Evolutionary conservation across 1,284 basidiomycete species (phyloP).

Genomic region (Irpex sp.): DNA sequence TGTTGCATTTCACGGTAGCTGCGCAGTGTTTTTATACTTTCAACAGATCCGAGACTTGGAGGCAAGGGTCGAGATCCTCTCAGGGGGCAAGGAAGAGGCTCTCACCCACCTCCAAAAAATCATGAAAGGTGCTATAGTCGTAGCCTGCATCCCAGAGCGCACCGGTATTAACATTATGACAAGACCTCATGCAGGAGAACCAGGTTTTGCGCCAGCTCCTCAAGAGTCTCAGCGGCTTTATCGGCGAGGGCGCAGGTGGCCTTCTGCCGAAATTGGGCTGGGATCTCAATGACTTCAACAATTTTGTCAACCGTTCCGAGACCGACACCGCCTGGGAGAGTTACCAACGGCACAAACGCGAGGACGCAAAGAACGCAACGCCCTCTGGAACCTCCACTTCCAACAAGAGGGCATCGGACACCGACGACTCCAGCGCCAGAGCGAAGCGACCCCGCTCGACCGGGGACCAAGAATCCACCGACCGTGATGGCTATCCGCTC

Average conservation of each 20-base stretch:
- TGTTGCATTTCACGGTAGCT: slow-evolving; percentile 7
- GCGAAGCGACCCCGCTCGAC: slow-evolving; percentile 49
- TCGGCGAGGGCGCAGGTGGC: slow-evolving; percentile 81
- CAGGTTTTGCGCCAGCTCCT: slow-evolving; percentile 77
- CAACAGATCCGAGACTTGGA: slow-evolving; percentile 87
- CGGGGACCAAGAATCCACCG: slow-evolving; percentile 32
- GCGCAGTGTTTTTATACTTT: slow-evolving; percentile 12
- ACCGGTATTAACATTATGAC: slow-evolving; percentile 13
- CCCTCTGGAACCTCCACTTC: slow-evolving; percentile 18
- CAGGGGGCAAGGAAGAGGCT: slow-evolving; percentile 86
- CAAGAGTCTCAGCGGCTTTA: slow-evolving; percentile 71
- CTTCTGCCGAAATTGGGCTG: slow-evolving; percentile 78
- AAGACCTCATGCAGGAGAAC: slow-evolving; percentile 87
- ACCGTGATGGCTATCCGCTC: slow-evolving; percentile 48
- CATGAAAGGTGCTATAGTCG: slow-evolving; percentile 54
- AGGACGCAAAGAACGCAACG: slow-evolving; percentile 16
- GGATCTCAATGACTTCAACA: slow-evolving; percentile 73
- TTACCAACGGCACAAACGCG: slow-evolving; percentile 65
- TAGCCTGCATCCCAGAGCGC: not conserved
- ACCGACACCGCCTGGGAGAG: slow-evolving; percentile 91
- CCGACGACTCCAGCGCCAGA: slow-evolving; percentile 37
- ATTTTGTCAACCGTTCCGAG: slow-evolving; percentile 78
- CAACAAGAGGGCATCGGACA: slow-evolving; percentile 46
- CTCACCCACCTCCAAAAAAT: slow-evolving; percentile 79
- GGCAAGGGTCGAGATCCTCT: slow-evolving; percentile 86